These are phyloP conservation scores for Aspergillus sp. DNA, from an alignment of 2,329 filamentous ascomycete species.

Conservation along the genomic window DNA sequence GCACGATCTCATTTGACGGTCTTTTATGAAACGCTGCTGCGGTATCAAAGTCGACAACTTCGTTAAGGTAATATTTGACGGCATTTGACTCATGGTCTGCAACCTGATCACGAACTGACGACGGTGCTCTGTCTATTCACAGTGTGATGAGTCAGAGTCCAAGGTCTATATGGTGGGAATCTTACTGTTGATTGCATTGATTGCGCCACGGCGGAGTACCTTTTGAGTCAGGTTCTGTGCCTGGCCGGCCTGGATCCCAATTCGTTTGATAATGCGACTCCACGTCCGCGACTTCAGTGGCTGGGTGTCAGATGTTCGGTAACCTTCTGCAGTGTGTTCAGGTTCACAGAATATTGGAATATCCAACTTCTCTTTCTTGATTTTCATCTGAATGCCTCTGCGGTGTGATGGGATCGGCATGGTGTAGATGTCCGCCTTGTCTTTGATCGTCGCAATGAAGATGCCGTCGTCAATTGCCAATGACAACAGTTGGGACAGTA, in stretches of 20 bases:
- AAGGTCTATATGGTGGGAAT: background rate
- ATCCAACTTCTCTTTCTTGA: conserved; percentile 12
- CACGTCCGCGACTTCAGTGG: conserved; percentile 8
- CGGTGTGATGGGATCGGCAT: conserved; percentile 6
- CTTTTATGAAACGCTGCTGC: conserved; percentile 9
- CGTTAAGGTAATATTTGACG: conserved; percentile 16
- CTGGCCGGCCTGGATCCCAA: conserved; percentile 5
- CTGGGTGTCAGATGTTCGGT: conserved; percentile 7
- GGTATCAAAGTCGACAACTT: conserved; percentile 11
- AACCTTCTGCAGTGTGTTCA: conserved; percentile 7
- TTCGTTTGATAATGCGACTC: conserved; percentile 9
- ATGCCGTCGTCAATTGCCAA: conserved; percentile 5
- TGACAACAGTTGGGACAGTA: conserved; percentile 10
- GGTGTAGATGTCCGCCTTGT: conserved; percentile 11
- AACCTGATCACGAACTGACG: conserved; percentile 15
- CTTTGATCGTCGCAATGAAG: conserved; percentile 6
- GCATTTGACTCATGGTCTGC: conserved; percentile 12
- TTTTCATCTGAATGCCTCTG: conserved; percentile 10
- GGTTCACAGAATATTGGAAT: conserved; percentile 10
- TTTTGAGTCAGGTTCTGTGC: conserved; percentile 11
- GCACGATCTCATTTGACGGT: conserved; percentile 10
- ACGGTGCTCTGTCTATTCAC: conserved; percentile 9
- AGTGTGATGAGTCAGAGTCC: conserved; percentile 1
- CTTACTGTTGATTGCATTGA: conserved; percentile 17
- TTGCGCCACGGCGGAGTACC: conserved; percentile 6